Base-by-base conservation (phyloP, 192 early-diverging fungal species). In the Coemansia biformis region DNA sequence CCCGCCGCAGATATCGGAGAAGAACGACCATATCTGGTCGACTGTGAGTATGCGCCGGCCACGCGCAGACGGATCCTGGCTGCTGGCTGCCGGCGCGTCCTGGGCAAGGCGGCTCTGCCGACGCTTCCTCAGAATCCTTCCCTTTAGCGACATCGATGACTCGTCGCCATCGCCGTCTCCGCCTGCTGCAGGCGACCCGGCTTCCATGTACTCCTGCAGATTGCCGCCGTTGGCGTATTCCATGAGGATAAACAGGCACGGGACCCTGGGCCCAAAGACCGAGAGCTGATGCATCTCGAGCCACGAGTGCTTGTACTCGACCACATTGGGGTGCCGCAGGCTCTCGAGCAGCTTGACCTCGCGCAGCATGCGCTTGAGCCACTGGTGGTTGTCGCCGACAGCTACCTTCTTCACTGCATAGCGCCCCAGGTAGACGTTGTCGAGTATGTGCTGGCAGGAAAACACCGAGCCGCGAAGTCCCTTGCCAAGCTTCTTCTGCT, bases 241-340 rank as follows among this genome's bases (percentile, higher is more conserved):
- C 95, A 98, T 98, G 3, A 98, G 62, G 26, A 98, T 95, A 53
- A 95, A 98, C 13, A 98, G 76, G 45, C 89, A 93, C 0, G 95
- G 92, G 0, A 98, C 87, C 45, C 85, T 78, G 2, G 95, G 95
- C 1, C 85, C 84, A 51, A 74, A 74, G 23, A 63, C 58, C 24
- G 88, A 82, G 0, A 89, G 59, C 39, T 83, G 78, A 54, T 90
- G 80, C 53, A 89, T 75, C 49, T 97, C 93, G 14, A 97, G 74
- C 92, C 93, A 95, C 16, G 90, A 90, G 54, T 95, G 92, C 48
- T 98, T 98, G 63, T 96, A 98, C 35, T 89, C 84, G 43, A 95
- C 80, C 43, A 96, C 90, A 40, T 95, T 96, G 0, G 86, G 88
- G 66, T 98, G 92, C 19, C 83, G 86, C 12, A 98, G 77, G 17